Evolutionary conservation across 2,329 filamentous ascomycete species (phyloP).

Genomic region (Exophiala calicioides): DNA sequence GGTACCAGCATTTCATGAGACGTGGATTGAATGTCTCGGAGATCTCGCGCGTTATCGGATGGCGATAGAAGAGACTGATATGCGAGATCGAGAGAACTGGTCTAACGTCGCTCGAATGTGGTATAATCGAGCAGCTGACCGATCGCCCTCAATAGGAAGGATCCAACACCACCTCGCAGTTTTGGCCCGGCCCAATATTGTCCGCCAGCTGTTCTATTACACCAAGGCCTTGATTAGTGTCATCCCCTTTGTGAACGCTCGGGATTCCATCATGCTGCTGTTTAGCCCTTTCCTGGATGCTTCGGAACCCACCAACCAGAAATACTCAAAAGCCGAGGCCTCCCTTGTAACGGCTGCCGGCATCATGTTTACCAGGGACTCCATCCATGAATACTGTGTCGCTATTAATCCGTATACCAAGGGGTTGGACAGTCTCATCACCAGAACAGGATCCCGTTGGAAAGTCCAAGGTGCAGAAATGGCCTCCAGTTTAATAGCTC

Average conservation of each 20-base stretch:
- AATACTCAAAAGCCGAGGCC: slow-evolving; percentile 43
- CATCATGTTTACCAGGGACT: slow-evolving; percentile 45
- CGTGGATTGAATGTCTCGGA: slow-evolving; percentile 91
- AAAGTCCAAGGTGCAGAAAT: slow-evolving; percentile 58
- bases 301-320: slow-evolving; percentile 33
- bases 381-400: slow-evolving; percentile 41
- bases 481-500: slow-evolving; percentile 56
- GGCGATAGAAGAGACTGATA: slow-evolving; percentile 84
- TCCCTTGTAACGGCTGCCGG: slow-evolving; percentile 58
- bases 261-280: slow-evolving; percentile 58
- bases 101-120: slow-evolving; percentile 75
- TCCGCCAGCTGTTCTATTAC: slow-evolving; percentile 59
- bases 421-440: slow-evolving; percentile 51
- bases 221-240: slow-evolving; percentile 58
- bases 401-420: slow-evolving; percentile 45
- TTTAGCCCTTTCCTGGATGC: slow-evolving; percentile 54
- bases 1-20: slow-evolving; percentile 77
- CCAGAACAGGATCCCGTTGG: slow-evolving; percentile 49
- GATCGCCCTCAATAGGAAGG: slow-evolving; percentile 71
- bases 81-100: slow-evolving; percentile 77
- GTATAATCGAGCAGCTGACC: slow-evolving; percentile 81
- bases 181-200: slow-evolving; percentile 57
- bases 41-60: slow-evolving; percentile 84
- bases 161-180: slow-evolving; percentile 86
- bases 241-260: slow-evolving; percentile 57